Conservation (phyloP, 139 green algal genomes). For the Chlamydomonas sphaeroides region DNA sequence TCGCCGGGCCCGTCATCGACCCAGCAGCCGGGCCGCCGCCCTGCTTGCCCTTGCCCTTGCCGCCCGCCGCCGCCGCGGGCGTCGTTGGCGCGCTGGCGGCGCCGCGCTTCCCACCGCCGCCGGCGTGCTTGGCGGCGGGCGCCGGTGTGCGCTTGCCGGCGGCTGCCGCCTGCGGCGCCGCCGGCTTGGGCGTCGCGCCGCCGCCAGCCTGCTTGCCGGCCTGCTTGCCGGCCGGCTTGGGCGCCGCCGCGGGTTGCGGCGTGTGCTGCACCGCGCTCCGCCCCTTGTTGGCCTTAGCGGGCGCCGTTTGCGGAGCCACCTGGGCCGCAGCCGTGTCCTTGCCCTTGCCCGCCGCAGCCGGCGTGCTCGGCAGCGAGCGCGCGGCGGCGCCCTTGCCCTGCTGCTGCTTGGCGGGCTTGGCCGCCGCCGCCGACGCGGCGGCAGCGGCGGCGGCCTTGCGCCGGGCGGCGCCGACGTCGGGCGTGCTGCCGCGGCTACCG, state of each 20-base stretch:
- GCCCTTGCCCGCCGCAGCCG: not conserved
- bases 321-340: not conserved
- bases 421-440: too few species aligned
- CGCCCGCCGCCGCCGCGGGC: not conserved
- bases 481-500: not conserved
- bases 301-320: not conserved
- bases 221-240: not conserved
- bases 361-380: too few species aligned
- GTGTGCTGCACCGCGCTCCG: not conserved
- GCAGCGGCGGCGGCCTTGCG: not conserved
- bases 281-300: not conserved
- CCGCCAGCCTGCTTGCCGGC: not conserved
- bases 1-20: slow-evolving; percentile 28
- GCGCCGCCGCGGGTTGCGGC: not conserved
- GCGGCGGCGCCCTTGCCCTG: too few species aligned
- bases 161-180: not conserved
- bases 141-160: not conserved
- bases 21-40: not conserved
- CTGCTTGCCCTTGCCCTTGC: not conserved
- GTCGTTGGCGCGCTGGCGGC: slow-evolving; percentile 10
- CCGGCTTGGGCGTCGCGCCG: not conserved
- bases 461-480: not conserved
- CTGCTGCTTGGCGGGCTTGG: too few species aligned
- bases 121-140: too few species aligned
- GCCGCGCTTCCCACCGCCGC: not conserved